Percentiles rank a stretch among this genome's conserved stretches.
Evolutionary conservation across 495 filamentous ascomycete genomes (phyloP).

Genomic region (Darksidea phi): DNA sequence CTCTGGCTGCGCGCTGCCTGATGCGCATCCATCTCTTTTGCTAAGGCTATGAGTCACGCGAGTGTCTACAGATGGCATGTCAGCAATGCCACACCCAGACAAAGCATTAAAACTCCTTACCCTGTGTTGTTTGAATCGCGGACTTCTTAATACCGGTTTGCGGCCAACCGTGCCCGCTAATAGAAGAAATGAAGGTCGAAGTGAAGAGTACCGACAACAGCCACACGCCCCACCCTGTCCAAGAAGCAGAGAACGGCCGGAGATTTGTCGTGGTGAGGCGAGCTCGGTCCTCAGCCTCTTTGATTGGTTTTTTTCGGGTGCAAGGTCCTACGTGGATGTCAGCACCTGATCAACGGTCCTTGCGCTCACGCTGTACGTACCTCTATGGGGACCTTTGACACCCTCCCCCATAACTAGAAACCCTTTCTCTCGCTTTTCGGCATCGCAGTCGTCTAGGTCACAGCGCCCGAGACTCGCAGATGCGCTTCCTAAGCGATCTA

Average conservation of each 20-base stretch:
- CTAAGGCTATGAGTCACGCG: background rate
- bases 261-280: background rate
- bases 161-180: too few species aligned
- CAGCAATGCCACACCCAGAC: too few species aligned
- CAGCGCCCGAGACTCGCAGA: too few species aligned
- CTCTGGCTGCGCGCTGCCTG: background rate
- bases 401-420: too few species aligned
- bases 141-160: background rate
- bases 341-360: background rate
- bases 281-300: background rate
- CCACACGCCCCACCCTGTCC: background rate
- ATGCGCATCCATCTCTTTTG: too few species aligned
- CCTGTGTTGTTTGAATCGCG: too few species aligned
- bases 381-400: too few species aligned
- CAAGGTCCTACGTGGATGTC: background rate
- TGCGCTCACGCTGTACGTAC: too few species aligned
- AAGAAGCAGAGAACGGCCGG: background rate
- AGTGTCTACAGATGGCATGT: too few species aligned
- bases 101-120: too few species aligned
- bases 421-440: too few species aligned
- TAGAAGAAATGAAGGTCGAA: background rate
- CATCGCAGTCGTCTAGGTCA: too few species aligned
- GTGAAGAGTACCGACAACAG: constrained; percentile 3
- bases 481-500: background rate
- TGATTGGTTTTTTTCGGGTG: background rate